Evolutionary conservation across 1,284 basidiomycete genomes (phyloP).

Genomic region (Tilletia walkeri): DNA sequence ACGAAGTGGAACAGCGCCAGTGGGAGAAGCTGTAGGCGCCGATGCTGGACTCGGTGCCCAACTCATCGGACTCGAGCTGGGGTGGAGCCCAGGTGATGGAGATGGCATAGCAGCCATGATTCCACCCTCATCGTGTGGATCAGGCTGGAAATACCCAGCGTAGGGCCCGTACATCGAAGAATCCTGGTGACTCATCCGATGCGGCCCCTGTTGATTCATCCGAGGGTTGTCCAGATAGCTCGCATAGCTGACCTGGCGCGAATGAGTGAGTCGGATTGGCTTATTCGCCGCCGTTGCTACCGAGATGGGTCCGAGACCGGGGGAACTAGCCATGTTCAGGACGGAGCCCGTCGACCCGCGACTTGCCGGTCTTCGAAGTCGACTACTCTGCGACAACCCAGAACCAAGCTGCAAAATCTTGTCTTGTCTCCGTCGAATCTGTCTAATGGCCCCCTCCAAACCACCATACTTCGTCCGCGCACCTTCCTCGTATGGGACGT

Average conservation of each 20-base stretch:
- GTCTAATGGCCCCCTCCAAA: slow-evolving; percentile 40
- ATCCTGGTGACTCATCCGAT: slow-evolving; percentile 8
- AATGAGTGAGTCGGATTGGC: slow-evolving; percentile 36
- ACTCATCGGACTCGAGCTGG: slow-evolving; percentile 9
- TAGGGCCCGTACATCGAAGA: slow-evolving; percentile 25
- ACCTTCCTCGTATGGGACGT: slow-evolving; percentile 75
- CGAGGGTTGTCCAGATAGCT: slow-evolving; percentile 38
- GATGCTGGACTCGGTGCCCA: not conserved
- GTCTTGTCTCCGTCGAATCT: slow-evolving; percentile 35
- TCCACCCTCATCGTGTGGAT: slow-evolving; percentile 42
- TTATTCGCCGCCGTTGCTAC: slow-evolving; percentile 28
- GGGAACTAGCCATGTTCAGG: not conserved
- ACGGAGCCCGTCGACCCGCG: not conserved
- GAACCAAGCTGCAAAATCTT: slow-evolving; percentile 33
- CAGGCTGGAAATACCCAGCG: slow-evolving; percentile 35
- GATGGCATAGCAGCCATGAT: slow-evolving; percentile 49
- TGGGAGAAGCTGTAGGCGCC: slow-evolving; percentile 24
- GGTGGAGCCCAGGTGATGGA: not conserved
- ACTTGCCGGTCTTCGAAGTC: slow-evolving; percentile 25
- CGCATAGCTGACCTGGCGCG: slow-evolving; percentile 38
- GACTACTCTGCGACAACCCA: slow-evolving; percentile 21
- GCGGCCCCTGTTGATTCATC: not conserved
- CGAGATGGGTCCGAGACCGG: slow-evolving; percentile 13
- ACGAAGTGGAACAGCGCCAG: slow-evolving; percentile 22
- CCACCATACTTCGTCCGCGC: slow-evolving; percentile 35